Percentiles rank a stretch among this genome's conserved stretches.
Conservation (phyloP, 805 yeast genomes). For the Nakazawaea populi region DNA sequence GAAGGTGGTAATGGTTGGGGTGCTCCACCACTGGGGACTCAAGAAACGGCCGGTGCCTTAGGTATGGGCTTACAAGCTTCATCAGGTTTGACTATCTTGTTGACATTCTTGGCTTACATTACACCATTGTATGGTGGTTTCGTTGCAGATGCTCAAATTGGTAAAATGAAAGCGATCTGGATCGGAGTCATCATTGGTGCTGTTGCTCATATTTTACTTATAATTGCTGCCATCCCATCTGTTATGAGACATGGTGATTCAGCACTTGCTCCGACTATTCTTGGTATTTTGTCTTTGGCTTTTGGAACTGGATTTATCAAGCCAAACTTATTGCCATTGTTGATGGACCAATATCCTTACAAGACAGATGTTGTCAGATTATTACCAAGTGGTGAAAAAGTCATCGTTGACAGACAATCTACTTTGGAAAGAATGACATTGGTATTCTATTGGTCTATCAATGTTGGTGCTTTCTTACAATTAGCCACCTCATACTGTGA, state of each 20-base stretch:
- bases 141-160: constrained; percentile 41
- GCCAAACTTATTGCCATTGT: constrained; percentile 44
- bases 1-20: constrained; percentile 40
- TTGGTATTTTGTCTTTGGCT: constrained; percentile 34
- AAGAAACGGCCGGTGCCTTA: constrained; percentile 44
- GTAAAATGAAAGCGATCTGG: constrained; percentile 44
- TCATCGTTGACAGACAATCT: constrained; percentile 45
- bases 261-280: constrained; percentile 34
- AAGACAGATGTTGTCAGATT: constrained; percentile 53
- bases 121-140: constrained; percentile 49
- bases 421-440: constrained; percentile 33
- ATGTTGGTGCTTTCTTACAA: constrained; percentile 48
- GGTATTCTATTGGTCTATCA: constrained; percentile 50
- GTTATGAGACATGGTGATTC: constrained; percentile 30
- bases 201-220: constrained; percentile 40
- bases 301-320: constrained; percentile 49
- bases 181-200: constrained; percentile 42
- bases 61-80: constrained; percentile 39
- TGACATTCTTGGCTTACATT: constrained; percentile 44
- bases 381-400: constrained; percentile 56
- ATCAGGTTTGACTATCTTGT: constrained; percentile 39
- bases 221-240: constrained; percentile 43
- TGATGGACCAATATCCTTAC: constrained; percentile 59
- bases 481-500: constrained; percentile 47
- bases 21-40: constrained; percentile 27